Percentiles rank a stretch among this genome's conserved stretches.
These are phyloP conservation scores for Candida ipomoeae DNA, from an alignment of 805 yeast species.

Conservation along the genomic window DNA sequence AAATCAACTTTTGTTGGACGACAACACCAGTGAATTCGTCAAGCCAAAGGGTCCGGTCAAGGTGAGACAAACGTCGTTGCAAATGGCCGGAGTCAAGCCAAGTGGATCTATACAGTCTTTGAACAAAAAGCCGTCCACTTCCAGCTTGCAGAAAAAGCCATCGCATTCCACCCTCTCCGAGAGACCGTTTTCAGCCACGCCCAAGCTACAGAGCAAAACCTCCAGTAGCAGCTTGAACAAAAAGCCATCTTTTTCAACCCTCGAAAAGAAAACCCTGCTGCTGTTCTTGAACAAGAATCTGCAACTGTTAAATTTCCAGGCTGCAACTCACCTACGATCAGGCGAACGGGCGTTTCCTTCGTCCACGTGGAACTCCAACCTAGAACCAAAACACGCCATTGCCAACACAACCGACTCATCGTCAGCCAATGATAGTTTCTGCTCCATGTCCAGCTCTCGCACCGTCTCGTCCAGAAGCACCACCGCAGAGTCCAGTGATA, in stretches of 20 bases:
- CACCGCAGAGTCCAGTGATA: neutral
- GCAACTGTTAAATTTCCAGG: neutral
- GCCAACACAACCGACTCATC: neutral
- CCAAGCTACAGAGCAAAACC: slow-evolving; percentile 18
- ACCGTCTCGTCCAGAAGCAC: neutral
- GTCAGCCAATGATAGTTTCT: neutral
- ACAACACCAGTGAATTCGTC: slow-evolving; percentile 16
- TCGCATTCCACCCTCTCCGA: slow-evolving; percentile 5
- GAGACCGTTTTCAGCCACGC: slow-evolving; percentile 12
- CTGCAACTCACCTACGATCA: slow-evolving; percentile 1
- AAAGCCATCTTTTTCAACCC: slow-evolving; percentile 11
- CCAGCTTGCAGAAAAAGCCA: slow-evolving; percentile 9
- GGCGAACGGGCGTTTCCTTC: neutral
- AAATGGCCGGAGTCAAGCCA: slow-evolving; percentile 31
- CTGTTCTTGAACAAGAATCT: neutral
- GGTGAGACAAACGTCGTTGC: slow-evolving; percentile 28
- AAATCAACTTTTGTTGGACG: slow-evolving; percentile 26
- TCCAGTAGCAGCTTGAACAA: slow-evolving; percentile 8
- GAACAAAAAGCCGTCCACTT: neutral
- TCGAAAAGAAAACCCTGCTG: slow-evolving; percentile 11
- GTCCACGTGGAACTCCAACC: neutral
- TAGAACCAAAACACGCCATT: neutral
- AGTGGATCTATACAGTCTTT: neutral
- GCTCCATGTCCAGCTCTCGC: neutral
- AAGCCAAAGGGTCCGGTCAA: slow-evolving; percentile 25